Evolutionary conservation across 306 rosid genomes (phyloP).

Genomic region (Clitoria ternatea): DNA sequence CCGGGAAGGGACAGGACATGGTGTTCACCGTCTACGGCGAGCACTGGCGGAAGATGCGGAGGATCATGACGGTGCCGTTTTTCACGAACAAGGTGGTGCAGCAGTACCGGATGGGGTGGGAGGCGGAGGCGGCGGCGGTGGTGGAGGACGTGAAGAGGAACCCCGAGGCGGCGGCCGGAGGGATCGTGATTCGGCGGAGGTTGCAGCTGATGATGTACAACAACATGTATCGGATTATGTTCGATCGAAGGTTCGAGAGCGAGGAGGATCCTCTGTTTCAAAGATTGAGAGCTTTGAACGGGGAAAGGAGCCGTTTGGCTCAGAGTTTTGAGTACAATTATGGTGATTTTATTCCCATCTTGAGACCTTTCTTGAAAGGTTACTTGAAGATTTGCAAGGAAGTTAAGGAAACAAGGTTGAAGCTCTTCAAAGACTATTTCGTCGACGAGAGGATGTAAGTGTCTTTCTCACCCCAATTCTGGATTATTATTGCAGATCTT

Average conservation of each 20-base stretch:
- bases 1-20: conserved; percentile 90
- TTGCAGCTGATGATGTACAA: conserved; percentile 92
- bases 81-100: conserved; percentile 92
- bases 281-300: conserved; percentile 59
- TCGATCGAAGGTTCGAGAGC: conserved; percentile 71
- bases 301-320: conserved; percentile 79
- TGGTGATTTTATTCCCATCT: conserved; percentile 83
- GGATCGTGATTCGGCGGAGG: conserved; percentile 55
- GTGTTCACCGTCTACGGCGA: conserved; percentile 92
- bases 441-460: conserved; percentile 89
- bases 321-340: conserved; percentile 93
- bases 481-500: too few relatives aligned
- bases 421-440: conserved; percentile 76
- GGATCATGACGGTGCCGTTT: conserved; percentile 92
- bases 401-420: conserved; percentile 65
- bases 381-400: conserved; percentile 81
- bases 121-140: conserved; percentile 58
- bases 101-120: conserved; percentile 82
- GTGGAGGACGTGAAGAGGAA: conserved; percentile 63
- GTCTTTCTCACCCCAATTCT: background rate
- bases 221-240: conserved; percentile 86
- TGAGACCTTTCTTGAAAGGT: conserved; percentile 78
- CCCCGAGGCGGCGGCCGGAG: conserved; percentile 43
- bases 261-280: conserved; percentile 62
- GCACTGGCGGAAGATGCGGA: conserved; percentile 90